Evolutionary conservation across 805 yeast species (phyloP), one percentile per base, ranked within the genome.

Genomic region (Schwanniomyces vanrijiae): DNA sequence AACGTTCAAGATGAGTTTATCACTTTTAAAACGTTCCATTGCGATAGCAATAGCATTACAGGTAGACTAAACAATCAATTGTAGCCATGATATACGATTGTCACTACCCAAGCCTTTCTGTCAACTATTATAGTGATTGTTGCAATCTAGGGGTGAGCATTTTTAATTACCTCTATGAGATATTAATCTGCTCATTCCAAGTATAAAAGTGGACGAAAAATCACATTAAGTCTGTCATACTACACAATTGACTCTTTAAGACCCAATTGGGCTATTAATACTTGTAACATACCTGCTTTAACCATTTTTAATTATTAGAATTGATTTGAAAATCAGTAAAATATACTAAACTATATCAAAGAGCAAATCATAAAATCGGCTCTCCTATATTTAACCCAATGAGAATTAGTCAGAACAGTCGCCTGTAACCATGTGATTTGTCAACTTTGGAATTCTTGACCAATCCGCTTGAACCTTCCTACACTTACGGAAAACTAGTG

Each of bases 281-380:
- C 21, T 18, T 4, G 47, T 7, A 5, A 78, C 84, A 56, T 78
- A 80, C 84, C 83, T 64, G 85, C 85, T 71, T 80, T 80, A 55
- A 81, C 84, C 84, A 81, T 81, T 65, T 60, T 75, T 29, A 37
- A 20, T n/a, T 31, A 33, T 31, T 31, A 31, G 35, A 31, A 16
- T 31, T 31, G 35, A 31, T 31, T 31, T 31, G 16, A 31, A 9
- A 31, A 31, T 14, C 35, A 14, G 18, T 31, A 31, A 31, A 31
- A 31, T 31, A 13, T 29, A 14, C 19, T 31, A 14, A 31, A 31
- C 35, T 31, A 31, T 31, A 31, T 16, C 7, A n/a, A n/a, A 31
- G 35, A 31, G 35, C 20, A 31, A 31, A 4, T 4, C 16, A 31
- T 31, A 18, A 18, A 31, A 13, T n/a, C 35, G 14, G 35, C 3